Percentiles rank a stretch among this genome's conserved stretches.
These are phyloP conservation scores for Phytophthora podocarpi DNA, from an alignment of 352 stramenopile species.

Conservation along the genomic window DNA sequence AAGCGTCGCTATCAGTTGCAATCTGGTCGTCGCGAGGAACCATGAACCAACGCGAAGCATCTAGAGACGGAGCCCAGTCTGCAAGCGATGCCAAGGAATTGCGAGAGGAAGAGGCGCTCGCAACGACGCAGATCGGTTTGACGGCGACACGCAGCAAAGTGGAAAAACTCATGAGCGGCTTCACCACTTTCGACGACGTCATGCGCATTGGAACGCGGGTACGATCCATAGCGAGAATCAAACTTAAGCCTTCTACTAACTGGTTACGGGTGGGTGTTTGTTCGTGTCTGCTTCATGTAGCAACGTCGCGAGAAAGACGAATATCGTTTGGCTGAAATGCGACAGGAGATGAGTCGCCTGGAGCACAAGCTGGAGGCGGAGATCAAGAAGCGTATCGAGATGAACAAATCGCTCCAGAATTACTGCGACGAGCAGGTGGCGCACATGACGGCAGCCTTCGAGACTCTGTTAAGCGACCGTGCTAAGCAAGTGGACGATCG, in stretches of 20 bases:
- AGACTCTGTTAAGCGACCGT: constrained; percentile 80
- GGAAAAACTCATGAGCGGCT: constrained; percentile 85
- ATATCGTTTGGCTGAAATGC: constrained; percentile 92
- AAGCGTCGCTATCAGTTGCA: constrained; percentile 31
- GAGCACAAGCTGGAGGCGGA: constrained; percentile 93
- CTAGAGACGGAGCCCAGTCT: neutral
- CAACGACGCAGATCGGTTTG: constrained; percentile 46
- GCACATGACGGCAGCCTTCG: constrained; percentile 83
- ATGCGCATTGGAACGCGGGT: constrained; percentile 87
- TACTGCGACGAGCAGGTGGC: constrained; percentile 90
- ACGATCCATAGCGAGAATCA: neutral
- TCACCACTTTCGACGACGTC: constrained; percentile 86
- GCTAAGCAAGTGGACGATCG: constrained; percentile 75
- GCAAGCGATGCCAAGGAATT: constrained; percentile 5
- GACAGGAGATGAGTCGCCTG: constrained; percentile 90
- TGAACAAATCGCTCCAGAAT: constrained; percentile 92
- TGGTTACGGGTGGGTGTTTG: neutral
- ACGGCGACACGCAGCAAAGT: constrained; percentile 85
- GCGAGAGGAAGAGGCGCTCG: constrained; percentile 20
- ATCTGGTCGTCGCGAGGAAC: neutral
- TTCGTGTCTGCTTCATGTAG: constrained; percentile 30
- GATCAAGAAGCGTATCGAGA: constrained; percentile 94
- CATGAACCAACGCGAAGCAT: constrained; percentile 28
- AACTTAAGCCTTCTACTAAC: neutral
- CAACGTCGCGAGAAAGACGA: constrained; percentile 94